Conservation (phyloP, 176 grass and related monocot species). For the Areca catechu region DNA sequence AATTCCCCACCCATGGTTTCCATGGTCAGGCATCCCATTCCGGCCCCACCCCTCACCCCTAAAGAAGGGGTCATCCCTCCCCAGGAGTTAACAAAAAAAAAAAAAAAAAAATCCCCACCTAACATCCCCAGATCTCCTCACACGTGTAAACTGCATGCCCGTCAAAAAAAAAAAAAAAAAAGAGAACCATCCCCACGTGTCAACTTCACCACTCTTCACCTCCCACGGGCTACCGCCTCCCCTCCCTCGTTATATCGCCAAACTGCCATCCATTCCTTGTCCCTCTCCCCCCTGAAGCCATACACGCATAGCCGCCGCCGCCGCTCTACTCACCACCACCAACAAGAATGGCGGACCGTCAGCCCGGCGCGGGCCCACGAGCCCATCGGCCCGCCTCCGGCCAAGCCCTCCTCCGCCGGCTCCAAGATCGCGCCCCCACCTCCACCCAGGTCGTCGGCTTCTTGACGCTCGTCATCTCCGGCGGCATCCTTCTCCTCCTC, state of each 20-base stretch:
- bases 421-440: constrained; percentile 53
- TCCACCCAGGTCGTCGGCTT: constrained; percentile 42
- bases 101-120: too few relatives aligned
- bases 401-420: constrained; percentile 30
- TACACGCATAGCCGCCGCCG: too few relatives aligned
- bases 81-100: background rate
- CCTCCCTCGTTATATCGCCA: constrained; percentile 10
- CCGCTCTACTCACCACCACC: too few relatives aligned
- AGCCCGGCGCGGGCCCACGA: constrained; percentile 2
- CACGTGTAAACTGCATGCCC: constrained; percentile 29
- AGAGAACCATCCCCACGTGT: constrained; percentile 1
- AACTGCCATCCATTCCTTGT: background rate
- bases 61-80: constrained; percentile 2
- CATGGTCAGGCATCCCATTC: too few relatives aligned
- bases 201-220: constrained; percentile 2
- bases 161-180: too few relatives aligned
- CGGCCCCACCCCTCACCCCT: background rate
- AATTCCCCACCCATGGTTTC: too few relatives aligned
- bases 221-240: background rate
- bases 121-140: background rate
- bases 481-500: constrained; percentile 41
- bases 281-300: background rate
- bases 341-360: constrained; percentile 15
- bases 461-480: constrained; percentile 41
- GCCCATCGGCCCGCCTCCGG: constrained; percentile 18